Base-by-base conservation (phyloP, 192 early-diverging fungal species). In the Mortierella alpina region DNA sequence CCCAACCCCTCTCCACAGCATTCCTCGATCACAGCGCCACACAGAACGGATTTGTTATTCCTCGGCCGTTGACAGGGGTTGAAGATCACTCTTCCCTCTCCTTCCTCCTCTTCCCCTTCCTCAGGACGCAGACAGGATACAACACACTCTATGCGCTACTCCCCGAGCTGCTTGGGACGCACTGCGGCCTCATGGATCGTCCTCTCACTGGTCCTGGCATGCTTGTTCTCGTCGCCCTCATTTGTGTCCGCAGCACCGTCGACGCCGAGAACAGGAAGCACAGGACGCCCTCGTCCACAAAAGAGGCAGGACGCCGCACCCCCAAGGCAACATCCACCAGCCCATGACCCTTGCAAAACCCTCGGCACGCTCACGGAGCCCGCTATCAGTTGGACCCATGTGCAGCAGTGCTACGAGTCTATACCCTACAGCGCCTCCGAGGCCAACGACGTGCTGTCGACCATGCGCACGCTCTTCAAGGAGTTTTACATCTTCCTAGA, bases 401-500 rank as follows among this genome's bases (percentile, higher is more conserved):
- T 80, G 48, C 46, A 53, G 20, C 23, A 41, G 0, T 80, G 77
- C 47, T 80, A 80, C 18, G 59, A 72, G 11, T 14, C 57, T 44
- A 23, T 80, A 5, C 77, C 77, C 6, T 68, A 42, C 61, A 80
- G 72, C 51, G 53, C 53, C 10, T 68, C 77, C 20, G 59, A 66
- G 17, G 70, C 77, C 47, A 61, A 59, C 52, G 53, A 23, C 13
- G 65, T 68, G 8, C 60, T 80, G 17, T 57, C 63, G 15, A 80
- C 77, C 15, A 59, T 80, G 14, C 64, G 68, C 52, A 64, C 77
- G 17, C 48, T 72, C 46, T 68, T 31, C 20, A 59, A 49, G 7
- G 77, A 80, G 54, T 80, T 68, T 18, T 80, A 80, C 54, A 72
- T 80, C 53, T 80, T 80, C 64, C 50, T 80, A 20, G 77, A 80